Percentiles rank a stretch among this genome's conserved stretches.
Conservation (phyloP, 2,329 filamentous ascomycete species). For the Fusarium sp. region DNA sequence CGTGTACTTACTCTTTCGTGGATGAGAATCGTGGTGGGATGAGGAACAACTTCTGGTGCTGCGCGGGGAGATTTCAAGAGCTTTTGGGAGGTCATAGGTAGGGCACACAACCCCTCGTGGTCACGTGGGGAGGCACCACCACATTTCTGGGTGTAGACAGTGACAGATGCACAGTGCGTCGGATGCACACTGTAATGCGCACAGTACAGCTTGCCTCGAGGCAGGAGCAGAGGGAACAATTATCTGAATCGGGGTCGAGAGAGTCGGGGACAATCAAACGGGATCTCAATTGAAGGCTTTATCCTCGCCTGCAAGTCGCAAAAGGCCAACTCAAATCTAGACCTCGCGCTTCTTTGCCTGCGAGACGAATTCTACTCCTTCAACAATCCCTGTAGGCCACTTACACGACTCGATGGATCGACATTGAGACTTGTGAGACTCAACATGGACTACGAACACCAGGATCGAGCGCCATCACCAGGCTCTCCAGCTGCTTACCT, state of each 20-base stretch:
- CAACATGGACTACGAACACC: conserved; percentile 33
- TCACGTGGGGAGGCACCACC: conserved; percentile 45
- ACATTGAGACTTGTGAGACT: background rate
- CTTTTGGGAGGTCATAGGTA: conserved; percentile 47
- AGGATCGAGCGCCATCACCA: background rate
- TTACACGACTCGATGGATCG: conserved; percentile 27
- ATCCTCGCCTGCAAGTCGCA: background rate
- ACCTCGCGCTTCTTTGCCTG: background rate
- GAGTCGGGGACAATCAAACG: background rate
- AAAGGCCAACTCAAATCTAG: background rate
- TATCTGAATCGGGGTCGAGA: conserved; percentile 3
- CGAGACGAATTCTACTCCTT: conserved; percentile 4
- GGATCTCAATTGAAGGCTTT: background rate
- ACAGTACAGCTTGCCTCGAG: conserved; percentile 1
- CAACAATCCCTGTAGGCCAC: conserved; percentile 22
- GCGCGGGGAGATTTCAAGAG: conserved; percentile 43
- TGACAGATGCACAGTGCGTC: background rate
- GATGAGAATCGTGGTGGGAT: conserved; percentile 60
- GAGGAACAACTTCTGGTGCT: conserved; percentile 48
- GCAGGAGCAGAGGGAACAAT: conserved; percentile 16
- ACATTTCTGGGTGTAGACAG: background rate
- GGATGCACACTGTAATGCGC: background rate
- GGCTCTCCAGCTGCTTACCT: conserved; percentile 42
- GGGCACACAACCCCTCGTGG: conserved; percentile 50
- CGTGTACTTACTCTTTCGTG: conserved; percentile 52